Conservation (phyloP, 202 grass and related monocot species). For the Eragrostis tef region DNA sequence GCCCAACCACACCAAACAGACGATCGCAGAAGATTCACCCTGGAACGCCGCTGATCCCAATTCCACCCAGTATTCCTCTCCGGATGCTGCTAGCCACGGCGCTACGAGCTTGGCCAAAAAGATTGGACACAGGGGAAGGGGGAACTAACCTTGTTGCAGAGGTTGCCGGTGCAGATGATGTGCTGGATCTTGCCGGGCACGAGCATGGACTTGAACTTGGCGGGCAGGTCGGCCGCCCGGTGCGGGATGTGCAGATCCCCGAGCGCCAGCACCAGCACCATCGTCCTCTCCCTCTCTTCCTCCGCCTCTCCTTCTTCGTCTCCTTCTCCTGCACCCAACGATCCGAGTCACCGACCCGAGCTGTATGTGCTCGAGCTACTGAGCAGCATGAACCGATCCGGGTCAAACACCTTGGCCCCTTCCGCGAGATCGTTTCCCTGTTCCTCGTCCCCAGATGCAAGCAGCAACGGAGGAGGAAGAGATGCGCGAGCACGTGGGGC, state of each 20-base stretch:
- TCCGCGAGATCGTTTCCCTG: not conserved
- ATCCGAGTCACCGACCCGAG: not conserved
- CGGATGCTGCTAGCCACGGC: too few species aligned
- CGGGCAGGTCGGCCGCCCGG: constrained; percentile 78
- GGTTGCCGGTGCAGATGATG: constrained; percentile 94
- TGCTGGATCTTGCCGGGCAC: constrained; percentile 98
- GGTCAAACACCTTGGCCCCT: not conserved
- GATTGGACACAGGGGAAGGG: constrained; percentile 9
- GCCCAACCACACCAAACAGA: too few species aligned
- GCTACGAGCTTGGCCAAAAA: not conserved
- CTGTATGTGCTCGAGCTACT: constrained; percentile 11
- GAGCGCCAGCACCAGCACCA: constrained; percentile 96
- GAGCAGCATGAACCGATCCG: constrained; percentile 30
- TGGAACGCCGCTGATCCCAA: too few species aligned
- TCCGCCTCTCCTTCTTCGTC: not conserved
- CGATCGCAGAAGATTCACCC: too few species aligned
- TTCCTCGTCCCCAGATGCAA: not conserved
- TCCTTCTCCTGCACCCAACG: not conserved
- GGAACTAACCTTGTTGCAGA: constrained; percentile 75
- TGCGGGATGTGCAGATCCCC: constrained; percentile 97
- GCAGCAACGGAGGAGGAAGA: not conserved
- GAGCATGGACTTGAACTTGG: constrained; percentile 99
- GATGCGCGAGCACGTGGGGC: not conserved
- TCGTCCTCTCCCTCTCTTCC: constrained; percentile 29
- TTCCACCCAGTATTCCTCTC: too few species aligned